Evolutionary conservation across 805 yeast species (phyloP).

Genomic region (Candida succiphila): DNA sequence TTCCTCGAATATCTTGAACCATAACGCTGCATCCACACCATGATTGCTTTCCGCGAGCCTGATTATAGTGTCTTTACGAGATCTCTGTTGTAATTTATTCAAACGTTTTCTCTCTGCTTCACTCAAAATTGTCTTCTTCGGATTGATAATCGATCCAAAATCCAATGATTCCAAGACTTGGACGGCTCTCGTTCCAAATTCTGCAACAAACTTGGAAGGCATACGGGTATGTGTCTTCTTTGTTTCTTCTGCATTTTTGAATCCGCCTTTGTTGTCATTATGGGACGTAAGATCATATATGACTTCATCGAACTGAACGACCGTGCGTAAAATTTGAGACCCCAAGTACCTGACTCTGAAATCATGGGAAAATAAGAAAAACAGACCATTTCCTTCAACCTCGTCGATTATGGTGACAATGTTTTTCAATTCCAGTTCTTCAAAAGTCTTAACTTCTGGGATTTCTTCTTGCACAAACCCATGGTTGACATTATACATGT

Average conservation of each 20-base stretch:
- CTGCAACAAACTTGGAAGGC: constrained; percentile 68
- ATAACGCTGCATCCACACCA: constrained; percentile 93
- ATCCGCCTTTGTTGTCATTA: constrained; percentile 7
- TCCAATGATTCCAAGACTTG: constrained; percentile 69
- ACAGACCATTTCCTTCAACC: constrained; percentile 91
- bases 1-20: constrained; percentile 84
- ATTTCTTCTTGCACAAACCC: constrained; percentile 28
- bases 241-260: constrained; percentile 4
- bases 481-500: constrained; percentile 24
- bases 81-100: constrained; percentile 44
- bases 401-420: constrained; percentile 85
- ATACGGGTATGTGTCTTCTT: constrained; percentile 38
- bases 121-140: constrained; percentile 41
- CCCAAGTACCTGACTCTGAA: constrained; percentile 66
- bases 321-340: constrained; percentile 60
- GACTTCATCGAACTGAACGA: constrained; percentile 83
- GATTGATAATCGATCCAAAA: constrained; percentile 50
- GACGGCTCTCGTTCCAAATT: constrained; percentile 65
- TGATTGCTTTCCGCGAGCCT: constrained; percentile 82
- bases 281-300: constrained; percentile 37
- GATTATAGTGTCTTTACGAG: constrained; percentile 58
- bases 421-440: constrained; percentile 66
- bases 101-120: constrained; percentile 74
- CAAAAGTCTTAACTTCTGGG: constrained; percentile 35
- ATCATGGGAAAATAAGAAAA: constrained; percentile 85